Percentiles rank a stretch among this genome's conserved stretches.
These are phyloP conservation scores for Candida germanica DNA, from an alignment of 805 yeast genomes.

Conservation along the genomic window DNA sequence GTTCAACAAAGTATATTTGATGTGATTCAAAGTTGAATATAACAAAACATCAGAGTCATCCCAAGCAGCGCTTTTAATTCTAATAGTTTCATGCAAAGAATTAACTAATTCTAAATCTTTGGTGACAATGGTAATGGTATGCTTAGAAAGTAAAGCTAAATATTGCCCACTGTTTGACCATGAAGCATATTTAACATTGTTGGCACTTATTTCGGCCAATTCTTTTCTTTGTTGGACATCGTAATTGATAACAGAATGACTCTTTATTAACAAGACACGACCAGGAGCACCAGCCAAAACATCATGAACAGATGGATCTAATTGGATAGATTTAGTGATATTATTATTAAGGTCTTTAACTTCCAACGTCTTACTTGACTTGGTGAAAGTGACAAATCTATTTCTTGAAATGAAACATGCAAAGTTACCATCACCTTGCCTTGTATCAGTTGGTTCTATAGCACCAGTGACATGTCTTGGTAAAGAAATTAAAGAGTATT, in stretches of 20 bases:
- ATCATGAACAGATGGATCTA: conserved; percentile 66
- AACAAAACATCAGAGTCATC: conserved; percentile 89
- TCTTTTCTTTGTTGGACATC: conserved; percentile 92
- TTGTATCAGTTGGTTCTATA: conserved; percentile 80
- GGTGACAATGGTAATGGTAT: conserved; percentile 84
- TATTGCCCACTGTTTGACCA: conserved; percentile 90
- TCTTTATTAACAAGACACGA: conserved; percentile 69
- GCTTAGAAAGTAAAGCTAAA: conserved; percentile 86
- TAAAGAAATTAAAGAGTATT: conserved; percentile 69
- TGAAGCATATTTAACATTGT: conserved; percentile 79
- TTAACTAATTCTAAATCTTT: conserved; percentile 74
- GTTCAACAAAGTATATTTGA: conserved; percentile 86
- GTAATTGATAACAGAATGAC: conserved; percentile 69
- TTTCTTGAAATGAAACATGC: conserved; percentile 94
- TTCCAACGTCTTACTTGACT: conserved; percentile 62
- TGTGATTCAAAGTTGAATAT: conserved; percentile 92
- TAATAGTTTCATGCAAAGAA: conserved; percentile 91
- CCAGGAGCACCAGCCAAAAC: conserved; percentile 82
- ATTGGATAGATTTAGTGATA: conserved; percentile 74
- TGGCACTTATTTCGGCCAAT: conserved; percentile 62
- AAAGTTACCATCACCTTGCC: conserved; percentile 76
- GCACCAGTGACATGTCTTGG: conserved; percentile 92
- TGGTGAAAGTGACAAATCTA: conserved; percentile 80
- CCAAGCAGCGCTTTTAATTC: conserved; percentile 97
- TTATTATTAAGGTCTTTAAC: conserved; percentile 81